Base-by-base conservation (phyloP, 768 basidiomycete genomes). In the Kwoniella heveanensis region DNA sequence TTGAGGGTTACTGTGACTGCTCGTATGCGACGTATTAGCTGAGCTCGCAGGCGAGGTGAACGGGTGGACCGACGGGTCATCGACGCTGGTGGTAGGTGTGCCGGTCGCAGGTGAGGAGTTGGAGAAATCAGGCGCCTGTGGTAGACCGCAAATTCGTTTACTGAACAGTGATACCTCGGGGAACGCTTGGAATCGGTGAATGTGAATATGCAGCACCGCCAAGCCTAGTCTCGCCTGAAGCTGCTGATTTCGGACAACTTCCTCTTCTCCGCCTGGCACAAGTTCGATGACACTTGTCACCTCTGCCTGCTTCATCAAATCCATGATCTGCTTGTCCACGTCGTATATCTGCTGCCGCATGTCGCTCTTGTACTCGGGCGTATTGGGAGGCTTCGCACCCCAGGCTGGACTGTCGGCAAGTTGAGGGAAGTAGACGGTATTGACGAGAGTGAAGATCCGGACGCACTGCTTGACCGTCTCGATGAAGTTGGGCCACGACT, bases 131-230 rank as follows among this genome's bases (percentile, higher is more conserved):
- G 65, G 71, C 26, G 68, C 64, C 64, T 77, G 74, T 1, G 78
- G 78, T 12, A 79, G 49, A 25, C 78, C 78, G 56, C 78, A 79
- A 44, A 79, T 78, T 54, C 62, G 69, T 59, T 74, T 73, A 49
- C 73, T 76, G 72, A 79, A 79, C 25, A 79, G 59, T 7, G 77
- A 75, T 15, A 79, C 78, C 54, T 79, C 78, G 7, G 78, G 78
- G 72, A 79, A 79, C 22, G 78, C 78, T 54, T 79, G 78, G 46
- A 73, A 70, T 44, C 77, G 72, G 59, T 79, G 78, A 22, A 79
- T 74, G 52, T 78, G 77, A 29, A 79, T 77, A 54, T 79, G 78
- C 19, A 68, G 39, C 51, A 77, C 75, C 9, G 78, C 73, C 27
- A 78, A 47, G 52, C 76, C 77, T 30, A 78, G 61, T n/a, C 72